Percentiles rank a stretch among this genome's conserved stretches.
Conservation (phyloP, 805 yeast genomes). For the Ogataea paraovalis region DNA sequence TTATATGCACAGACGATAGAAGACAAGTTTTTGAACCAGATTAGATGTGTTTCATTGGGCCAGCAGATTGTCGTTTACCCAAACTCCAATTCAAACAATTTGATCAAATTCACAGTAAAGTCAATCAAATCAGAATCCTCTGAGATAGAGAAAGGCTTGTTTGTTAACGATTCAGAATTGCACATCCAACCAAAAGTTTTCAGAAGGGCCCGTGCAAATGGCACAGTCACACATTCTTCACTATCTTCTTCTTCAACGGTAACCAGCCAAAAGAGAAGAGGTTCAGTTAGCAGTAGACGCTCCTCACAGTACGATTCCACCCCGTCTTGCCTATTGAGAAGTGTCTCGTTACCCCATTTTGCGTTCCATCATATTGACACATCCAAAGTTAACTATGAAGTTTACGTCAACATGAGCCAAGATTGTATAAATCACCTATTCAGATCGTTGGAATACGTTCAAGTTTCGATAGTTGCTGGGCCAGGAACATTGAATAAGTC, state of each 20-base stretch:
- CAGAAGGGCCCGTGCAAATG: conserved; percentile 16
- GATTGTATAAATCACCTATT: conserved; percentile 27
- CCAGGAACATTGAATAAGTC: conserved; percentile 37
- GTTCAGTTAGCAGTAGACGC: conserved; percentile 29
- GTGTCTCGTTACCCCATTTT: conserved; percentile 52
- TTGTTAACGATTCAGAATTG: conserved; percentile 37
- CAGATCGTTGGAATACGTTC: conserved; percentile 40
- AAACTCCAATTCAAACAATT: conserved; percentile 51
- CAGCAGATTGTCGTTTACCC: conserved; percentile 70
- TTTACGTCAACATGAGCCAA: conserved; percentile 44
- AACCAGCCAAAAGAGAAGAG: conserved; percentile 20
- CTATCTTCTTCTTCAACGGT: conserved; percentile 4
- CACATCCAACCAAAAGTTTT: conserved; percentile 64
- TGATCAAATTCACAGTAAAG: conserved; percentile 55
- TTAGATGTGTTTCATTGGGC: conserved; percentile 62
- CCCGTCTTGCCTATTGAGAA: conserved; percentile 44
- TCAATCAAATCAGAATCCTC: conserved; percentile 33
- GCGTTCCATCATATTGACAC: conserved; percentile 22
- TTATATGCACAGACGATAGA: conserved; percentile 76
- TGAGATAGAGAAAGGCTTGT: conserved; percentile 32
- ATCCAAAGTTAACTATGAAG: conserved; percentile 30
- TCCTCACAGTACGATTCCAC: conserved; percentile 29
- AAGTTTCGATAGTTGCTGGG: conserved; percentile 50
- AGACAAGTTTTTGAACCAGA: conserved; percentile 68
- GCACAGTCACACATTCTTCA: conserved; percentile 2